phyloP scores from a whole-genome alignment of 2,329 filamentous ascomycete genomes.

The Scedosporium minutisporum region DNA sequence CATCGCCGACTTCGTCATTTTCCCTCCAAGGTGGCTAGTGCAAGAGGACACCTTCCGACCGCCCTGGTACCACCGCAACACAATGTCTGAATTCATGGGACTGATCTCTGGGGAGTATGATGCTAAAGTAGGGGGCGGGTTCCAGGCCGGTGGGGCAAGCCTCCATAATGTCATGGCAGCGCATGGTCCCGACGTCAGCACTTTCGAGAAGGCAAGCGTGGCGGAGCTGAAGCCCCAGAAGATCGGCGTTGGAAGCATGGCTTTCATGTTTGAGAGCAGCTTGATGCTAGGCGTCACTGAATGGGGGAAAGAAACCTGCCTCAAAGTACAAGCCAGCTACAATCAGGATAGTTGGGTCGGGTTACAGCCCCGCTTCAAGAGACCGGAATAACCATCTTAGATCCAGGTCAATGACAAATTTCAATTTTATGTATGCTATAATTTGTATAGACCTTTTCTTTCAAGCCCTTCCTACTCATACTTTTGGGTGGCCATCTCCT shows the following conservation, averaged over 20 bases:
- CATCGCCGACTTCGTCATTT: slow-evolving; percentile 62
- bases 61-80: slow-evolving; percentile 64
- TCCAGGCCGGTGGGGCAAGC: slow-evolving; percentile 49
- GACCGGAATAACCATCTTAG: slow-evolving; percentile 18
- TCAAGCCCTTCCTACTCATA: too few relatives aligned
- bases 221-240: slow-evolving; percentile 44
- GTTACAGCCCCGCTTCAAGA: slow-evolving; percentile 52
- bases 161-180: slow-evolving; percentile 65
- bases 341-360: slow-evolving; percentile 74
- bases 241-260: slow-evolving; percentile 51
- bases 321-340: slow-evolving; percentile 56
- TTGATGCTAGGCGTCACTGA: slow-evolving; percentile 63
- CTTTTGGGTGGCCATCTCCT: too few relatives aligned
- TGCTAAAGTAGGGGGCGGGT: slow-evolving; percentile 49
- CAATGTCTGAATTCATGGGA: slow-evolving; percentile 57
- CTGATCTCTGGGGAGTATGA: slow-evolving; percentile 50
- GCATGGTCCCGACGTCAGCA: slow-evolving; percentile 50
- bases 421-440: too few relatives aligned
- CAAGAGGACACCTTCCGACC: slow-evolving; percentile 61
- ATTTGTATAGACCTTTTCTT: too few relatives aligned
- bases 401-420: too few relatives aligned
- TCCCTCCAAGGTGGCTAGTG: slow-evolving; percentile 63
- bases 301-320: slow-evolving; percentile 54
- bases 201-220: slow-evolving; percentile 45
- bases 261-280: slow-evolving; percentile 62